A percentile compares a stretch with the other conserved stretches of the same genome.
phyloP scores from a whole-genome alignment of 148 eudicot genomes.

The Fagopyrum tataricum region DNA sequence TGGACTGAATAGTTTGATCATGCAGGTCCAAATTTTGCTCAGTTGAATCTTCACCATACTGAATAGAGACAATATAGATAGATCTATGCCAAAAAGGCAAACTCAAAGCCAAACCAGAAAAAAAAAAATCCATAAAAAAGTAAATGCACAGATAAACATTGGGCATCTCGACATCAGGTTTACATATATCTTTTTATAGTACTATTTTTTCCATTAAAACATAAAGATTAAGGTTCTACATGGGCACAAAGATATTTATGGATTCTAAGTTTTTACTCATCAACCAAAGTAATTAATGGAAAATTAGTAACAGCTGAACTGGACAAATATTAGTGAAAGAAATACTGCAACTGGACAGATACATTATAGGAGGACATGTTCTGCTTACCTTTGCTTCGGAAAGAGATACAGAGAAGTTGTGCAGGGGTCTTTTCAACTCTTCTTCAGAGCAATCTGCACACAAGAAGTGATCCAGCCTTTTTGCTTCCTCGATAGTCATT shows the following conservation, averaged over 20 bases:
- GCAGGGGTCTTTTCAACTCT: conserved; percentile 15
- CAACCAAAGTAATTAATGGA: not conserved
- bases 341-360: not conserved
- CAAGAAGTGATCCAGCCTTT: conserved; percentile 22
- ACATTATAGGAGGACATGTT: not conserved
- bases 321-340: not conserved
- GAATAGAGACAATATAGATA: too few relatives aligned
- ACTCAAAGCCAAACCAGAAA: not conserved
- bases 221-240: not conserved
- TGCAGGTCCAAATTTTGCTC: too few relatives aligned
- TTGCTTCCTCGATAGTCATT: conserved; percentile 22
- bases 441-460: conserved; percentile 25
- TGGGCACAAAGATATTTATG: not conserved
- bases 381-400: conserved; percentile 20
- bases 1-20: not conserved
- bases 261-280: not conserved
- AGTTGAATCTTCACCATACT: too few relatives aligned
- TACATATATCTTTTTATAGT: not conserved
- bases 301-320: not conserved
- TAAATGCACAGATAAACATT: too few relatives aligned
- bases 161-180: not conserved
- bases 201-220: not conserved
- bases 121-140: too few relatives aligned
- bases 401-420: conserved; percentile 18
- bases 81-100: not conserved